These are phyloP conservation scores for Picea sitchensis DNA, from an alignment of 75 land plant genomes.

Conservation along the genomic window DNA sequence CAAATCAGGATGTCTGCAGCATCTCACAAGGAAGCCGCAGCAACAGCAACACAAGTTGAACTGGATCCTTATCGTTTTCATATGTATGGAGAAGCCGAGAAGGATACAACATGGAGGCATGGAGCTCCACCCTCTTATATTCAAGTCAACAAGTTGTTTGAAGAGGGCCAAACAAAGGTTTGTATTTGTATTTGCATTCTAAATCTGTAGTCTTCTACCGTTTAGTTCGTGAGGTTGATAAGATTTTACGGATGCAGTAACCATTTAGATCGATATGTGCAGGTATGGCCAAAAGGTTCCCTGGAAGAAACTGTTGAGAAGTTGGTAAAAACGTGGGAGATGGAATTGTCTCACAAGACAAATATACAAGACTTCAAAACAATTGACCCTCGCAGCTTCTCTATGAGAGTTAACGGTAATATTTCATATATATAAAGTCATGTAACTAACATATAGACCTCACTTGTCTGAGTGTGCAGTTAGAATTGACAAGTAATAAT, in stretches of 20 bases:
- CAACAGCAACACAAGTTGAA: too few relatives aligned
- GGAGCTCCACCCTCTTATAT: constrained; percentile 58
- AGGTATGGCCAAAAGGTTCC: constrained; percentile 85
- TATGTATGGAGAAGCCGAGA: constrained; percentile 37
- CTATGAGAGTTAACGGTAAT: constrained; percentile 65
- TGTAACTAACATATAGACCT: not conserved
- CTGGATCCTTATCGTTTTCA: constrained; percentile 23
- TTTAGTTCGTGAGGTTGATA: not conserved
- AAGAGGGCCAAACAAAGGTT: constrained; percentile 28
- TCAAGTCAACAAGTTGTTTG: constrained; percentile 51
- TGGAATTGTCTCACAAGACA: constrained; percentile 89
- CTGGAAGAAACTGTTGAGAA: constrained; percentile 80
- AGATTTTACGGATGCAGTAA: not conserved
- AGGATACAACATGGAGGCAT: constrained; percentile 57
- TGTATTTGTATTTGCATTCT: not conserved
- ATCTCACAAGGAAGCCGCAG: too few relatives aligned
- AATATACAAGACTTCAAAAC: constrained; percentile 61
- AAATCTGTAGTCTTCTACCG: not conserved
- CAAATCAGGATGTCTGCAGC: not conserved
- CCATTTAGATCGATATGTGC: not conserved
- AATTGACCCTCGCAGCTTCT: constrained; percentile 68
- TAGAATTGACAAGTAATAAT: not conserved
- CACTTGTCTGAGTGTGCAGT: not conserved
- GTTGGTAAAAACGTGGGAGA: constrained; percentile 85
- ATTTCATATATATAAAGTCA: not conserved